Evolutionary conservation across 2,329 filamentous ascomycete genomes (phyloP).

Genomic region (Nigrospora oryzae): DNA sequence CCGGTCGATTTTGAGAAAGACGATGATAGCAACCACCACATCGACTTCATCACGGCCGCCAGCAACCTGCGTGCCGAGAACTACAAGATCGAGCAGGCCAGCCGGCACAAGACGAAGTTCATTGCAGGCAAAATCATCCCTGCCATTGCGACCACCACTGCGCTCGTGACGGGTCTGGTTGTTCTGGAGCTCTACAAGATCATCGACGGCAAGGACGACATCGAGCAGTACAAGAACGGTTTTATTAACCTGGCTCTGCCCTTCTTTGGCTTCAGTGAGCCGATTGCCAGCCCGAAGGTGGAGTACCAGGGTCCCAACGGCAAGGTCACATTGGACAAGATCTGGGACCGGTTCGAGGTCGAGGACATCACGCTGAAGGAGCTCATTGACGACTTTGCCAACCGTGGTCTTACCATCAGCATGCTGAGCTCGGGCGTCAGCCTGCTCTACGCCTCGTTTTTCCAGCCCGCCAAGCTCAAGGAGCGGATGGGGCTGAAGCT

Average conservation of each 20-base stretch:
- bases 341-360: conserved; percentile 96
- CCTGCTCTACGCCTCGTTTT: conserved; percentile 89
- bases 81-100: conserved; percentile 90
- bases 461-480: conserved; percentile 68
- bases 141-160: conserved; percentile 94
- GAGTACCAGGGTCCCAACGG: conserved; percentile 74
- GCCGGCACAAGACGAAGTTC: conserved; percentile 98
- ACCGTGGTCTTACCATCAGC: conserved; percentile 70
- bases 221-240: conserved; percentile 98
- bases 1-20: conserved; percentile 99
- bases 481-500: conserved; percentile 77
- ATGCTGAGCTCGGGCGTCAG: conserved; percentile 99
- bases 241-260: conserved; percentile 94
- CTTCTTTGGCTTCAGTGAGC: conserved; percentile 98
- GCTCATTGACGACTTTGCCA: conserved; percentile 74
- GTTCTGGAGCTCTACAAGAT: conserved; percentile 94
- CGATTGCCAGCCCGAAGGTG: conserved; percentile 87
- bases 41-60: conserved; percentile 96
- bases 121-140: conserved; percentile 99
- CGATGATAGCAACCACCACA: conserved; percentile 95
- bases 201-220: conserved; percentile 88
- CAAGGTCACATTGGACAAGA: conserved; percentile 82
- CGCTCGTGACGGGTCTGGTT: conserved; percentile 88
- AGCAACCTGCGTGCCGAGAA: conserved; percentile 96
- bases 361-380: conserved; percentile 77